phyloP scores from a whole-genome alignment of 2,329 filamentous ascomycete genomes.

The Cladosporium sp. region DNA sequence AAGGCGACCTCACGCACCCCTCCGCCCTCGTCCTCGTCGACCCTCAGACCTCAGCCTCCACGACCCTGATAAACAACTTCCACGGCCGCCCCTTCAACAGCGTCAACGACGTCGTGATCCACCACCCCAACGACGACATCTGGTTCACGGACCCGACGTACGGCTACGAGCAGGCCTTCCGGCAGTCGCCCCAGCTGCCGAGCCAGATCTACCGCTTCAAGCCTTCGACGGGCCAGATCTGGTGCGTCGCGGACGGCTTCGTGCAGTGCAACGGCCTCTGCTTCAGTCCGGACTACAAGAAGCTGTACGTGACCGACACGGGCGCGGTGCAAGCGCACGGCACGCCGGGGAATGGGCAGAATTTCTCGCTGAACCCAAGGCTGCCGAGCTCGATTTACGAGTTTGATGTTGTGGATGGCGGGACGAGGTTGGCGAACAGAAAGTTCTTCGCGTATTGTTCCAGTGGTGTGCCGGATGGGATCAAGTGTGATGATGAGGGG shows the following conservation, averaged over 20 bases:
- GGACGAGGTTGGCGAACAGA: conserved; percentile 24
- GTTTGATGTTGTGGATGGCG: conserved; percentile 28
- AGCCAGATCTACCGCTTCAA: conserved; percentile 54
- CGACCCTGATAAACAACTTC: conserved; percentile 49
- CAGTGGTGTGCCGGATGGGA: conserved; percentile 53
- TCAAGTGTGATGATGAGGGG: conserved; percentile 48
- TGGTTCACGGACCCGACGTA: conserved; percentile 23
- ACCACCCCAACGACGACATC: conserved; percentile 37
- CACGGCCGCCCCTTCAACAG: conserved; percentile 57
- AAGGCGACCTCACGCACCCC: conserved; percentile 15
- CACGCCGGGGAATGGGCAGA: conserved; percentile 15
- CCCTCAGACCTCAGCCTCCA: conserved; percentile 7
- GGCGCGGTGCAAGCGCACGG: conserved; percentile 34
- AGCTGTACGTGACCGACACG: conserved; percentile 51
- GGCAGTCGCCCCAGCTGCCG: conserved; percentile 45
- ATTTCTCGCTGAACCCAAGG: conserved; percentile 26
- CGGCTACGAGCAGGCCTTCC: conserved; percentile 45
- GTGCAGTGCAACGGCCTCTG: conserved; percentile 49
- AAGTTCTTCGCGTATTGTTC: conserved; percentile 49
- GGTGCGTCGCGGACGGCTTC: conserved; percentile 51
- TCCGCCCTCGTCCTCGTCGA: conserved; percentile 15
- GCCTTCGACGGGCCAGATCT: conserved; percentile 43
- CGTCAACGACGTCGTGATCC: conserved; percentile 50
- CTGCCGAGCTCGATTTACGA: conserved; percentile 34
- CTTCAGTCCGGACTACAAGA: conserved; percentile 47